Evolutionary conservation across 2,329 filamentous ascomycete genomes (phyloP), one percentile per base, ranked within the genome.

Genomic region (Claviceps citrina): DNA sequence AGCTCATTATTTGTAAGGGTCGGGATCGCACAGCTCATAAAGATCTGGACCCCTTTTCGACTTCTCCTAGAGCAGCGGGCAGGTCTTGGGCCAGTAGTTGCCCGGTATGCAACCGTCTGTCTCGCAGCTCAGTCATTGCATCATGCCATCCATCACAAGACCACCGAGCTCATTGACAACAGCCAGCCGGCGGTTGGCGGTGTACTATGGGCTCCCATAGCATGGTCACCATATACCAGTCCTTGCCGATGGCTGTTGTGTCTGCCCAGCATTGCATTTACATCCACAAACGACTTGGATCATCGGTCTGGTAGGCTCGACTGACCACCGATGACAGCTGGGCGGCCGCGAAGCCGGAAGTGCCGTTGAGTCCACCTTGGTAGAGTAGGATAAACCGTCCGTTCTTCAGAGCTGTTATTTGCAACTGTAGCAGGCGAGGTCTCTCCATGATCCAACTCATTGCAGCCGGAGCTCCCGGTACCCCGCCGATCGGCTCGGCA

Each of bases 131-230:
- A 4, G n/a, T 26, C 32, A n/a, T 25, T 32, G 41, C 32, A 42
- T 39, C 37, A 33, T 43, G 41, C 28, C 35, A 33, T 19, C 22
- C 22, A 19, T 27, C 31, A 31, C 33, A 26, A 22, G 31, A 42
- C 36, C 22, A 16, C 20, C 31, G 26, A 28, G 31, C 25, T 26
- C n/a, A 25, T 6, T 16, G n/a, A 31, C 3, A 18, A 12, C 7
- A 30, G 31, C 6, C 22, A 5, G 24, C 18, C 13, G 25, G 6
- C 4, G 18, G 7, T 5, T n/a, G 19, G 8, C 24, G 20, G 3
- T 31, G 12, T 5, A 5, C n/a, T 15, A 25, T 18, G 30, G 7
- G 19, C 16, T 16, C 7, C 6, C 18, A 31, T 19, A 12, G 4
- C 30, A 18, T 37, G 20, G 13, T 36, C 32, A 31, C 31, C 31